Base-by-base conservation (phyloP, 305 asterid genomes). In the Stenogyne calaminthoides region DNA sequence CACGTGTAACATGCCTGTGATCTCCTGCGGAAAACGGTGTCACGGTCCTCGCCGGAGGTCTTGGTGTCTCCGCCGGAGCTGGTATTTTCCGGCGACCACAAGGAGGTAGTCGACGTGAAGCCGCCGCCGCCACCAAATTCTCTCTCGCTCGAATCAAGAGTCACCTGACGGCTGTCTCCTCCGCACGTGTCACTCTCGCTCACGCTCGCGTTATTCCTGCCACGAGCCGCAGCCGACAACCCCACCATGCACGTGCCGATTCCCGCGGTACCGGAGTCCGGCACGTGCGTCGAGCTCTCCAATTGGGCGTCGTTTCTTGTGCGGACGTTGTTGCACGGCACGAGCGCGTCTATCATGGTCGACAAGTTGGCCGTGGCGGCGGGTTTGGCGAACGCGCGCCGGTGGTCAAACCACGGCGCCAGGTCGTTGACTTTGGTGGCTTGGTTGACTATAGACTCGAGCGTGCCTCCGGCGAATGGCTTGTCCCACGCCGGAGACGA, bases 391-490 rank as follows among this genome's bases (percentile, higher is more conserved):
- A 18, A 4, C 14, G 71, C 76, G 59, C 42, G 75, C 70, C 61
- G 34, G 72, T 59, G 67, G 47, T 82, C 82, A 12, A 80, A 71
- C 96, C 94, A 84, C 8, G 95, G 87, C 27, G 79, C 85, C 2
- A 81, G 62, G 7, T 84, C 85, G 14, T 32, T 62, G 47, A 7
- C 69, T 2, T 49, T 29, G 25, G 94, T 85, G 74, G 91, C 96
- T 63, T 90, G 98, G 85, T 89, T 81, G 42, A 92, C 97, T 18
- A 92, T 76, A 0, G 96, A 84, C 85, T 90, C 96, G 22, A 82
- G 86, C 0, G 99, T 94, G 11, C 89, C 96, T 14, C 83, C 87
- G 42, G 88, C 82, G 75, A 77, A 84, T 62, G 91, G 91, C 81
- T 86, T 88, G 0, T 87, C 91, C 93, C 91, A 88, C 27, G 79